Conservation (phyloP, 2,329 filamentous ascomycete species). For the Torrubiellomyces zombiae region DNA sequence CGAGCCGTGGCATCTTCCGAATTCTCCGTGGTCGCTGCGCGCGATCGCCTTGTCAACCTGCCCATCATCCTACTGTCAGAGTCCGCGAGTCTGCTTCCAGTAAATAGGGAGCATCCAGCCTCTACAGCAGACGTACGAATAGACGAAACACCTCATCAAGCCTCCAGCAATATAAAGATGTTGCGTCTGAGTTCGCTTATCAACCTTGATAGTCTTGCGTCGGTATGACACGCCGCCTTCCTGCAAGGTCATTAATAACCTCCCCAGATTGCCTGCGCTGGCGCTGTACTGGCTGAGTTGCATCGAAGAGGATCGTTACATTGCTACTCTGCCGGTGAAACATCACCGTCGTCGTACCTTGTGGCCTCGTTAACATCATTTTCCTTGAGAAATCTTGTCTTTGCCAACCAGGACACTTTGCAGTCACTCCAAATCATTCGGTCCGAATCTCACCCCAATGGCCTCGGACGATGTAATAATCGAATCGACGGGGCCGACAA, state of each 20-base stretch:
- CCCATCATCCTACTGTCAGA: too few species aligned
- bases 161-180: conserved; percentile 28
- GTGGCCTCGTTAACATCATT: conserved; percentile 59
- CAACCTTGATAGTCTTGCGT: conserved; percentile 56
- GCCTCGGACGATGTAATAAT: conserved; percentile 48
- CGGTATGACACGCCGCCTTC: conserved; percentile 25
- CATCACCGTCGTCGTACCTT: conserved; percentile 32
- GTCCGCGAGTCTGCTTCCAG: too few species aligned
- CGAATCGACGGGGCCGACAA: conserved; percentile 41
- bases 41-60: conserved; percentile 42
- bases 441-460: conserved; percentile 68
- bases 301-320: conserved; percentile 42
- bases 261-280: conserved; percentile 59
- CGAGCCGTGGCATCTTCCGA: conserved; percentile 55
- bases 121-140: conserved; percentile 1
- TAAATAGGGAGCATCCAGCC: too few species aligned
- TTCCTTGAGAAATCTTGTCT: conserved; percentile 48
- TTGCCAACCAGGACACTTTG: conserved; percentile 67
- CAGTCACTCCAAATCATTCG: conserved; percentile 72
- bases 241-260: conserved; percentile 3
- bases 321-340: conserved; percentile 42
- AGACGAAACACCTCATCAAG: neutral
- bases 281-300: conserved; percentile 69
- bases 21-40: conserved; percentile 52
- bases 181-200: conserved; percentile 54